Percentiles rank a stretch among this genome's conserved stretches.
phyloP scores from a whole-genome alignment of 1,284 basidiomycete species.

The Rhodotorula sp. region DNA sequence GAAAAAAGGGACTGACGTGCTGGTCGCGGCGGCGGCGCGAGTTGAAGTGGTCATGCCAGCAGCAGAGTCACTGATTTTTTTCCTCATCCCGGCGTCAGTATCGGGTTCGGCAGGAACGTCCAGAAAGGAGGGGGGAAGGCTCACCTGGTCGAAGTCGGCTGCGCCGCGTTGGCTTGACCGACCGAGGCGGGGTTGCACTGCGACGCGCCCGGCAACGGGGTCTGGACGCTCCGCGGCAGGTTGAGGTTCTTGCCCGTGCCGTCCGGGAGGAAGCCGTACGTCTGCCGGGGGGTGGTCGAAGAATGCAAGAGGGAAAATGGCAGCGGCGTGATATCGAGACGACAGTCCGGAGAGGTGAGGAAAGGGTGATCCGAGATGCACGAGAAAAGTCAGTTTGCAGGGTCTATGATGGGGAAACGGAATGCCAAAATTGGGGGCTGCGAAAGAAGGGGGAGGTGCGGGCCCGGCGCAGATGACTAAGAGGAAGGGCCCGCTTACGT shows the following conservation, averaged over 20 bases:
- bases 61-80: no score
- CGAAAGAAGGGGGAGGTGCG: no score
- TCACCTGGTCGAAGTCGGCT: neutral
- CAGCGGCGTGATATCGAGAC: no score
- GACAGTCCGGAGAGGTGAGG: no score
- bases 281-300: constrained; percentile 2
- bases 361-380: no score
- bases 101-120: neutral
- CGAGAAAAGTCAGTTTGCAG: no score
- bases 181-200: constrained; percentile 25
- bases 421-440: no score
- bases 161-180: neutral
- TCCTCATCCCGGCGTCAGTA: neutral
- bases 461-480: no score
- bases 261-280: constrained; percentile 40
- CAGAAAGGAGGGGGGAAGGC: neutral
- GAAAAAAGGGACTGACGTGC: no score
- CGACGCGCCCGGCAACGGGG: constrained; percentile 28
- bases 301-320: neutral
- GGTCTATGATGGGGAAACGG: neutral
- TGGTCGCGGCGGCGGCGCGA: neutral
- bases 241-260: constrained; percentile 42
- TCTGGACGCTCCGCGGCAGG: constrained; percentile 34
- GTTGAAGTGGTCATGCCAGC: neutral
- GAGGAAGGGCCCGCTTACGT: constrained; percentile 13